Base-by-base conservation (phyloP, 1,284 basidiomycete genomes). In the Sutorius eximius region DNA sequence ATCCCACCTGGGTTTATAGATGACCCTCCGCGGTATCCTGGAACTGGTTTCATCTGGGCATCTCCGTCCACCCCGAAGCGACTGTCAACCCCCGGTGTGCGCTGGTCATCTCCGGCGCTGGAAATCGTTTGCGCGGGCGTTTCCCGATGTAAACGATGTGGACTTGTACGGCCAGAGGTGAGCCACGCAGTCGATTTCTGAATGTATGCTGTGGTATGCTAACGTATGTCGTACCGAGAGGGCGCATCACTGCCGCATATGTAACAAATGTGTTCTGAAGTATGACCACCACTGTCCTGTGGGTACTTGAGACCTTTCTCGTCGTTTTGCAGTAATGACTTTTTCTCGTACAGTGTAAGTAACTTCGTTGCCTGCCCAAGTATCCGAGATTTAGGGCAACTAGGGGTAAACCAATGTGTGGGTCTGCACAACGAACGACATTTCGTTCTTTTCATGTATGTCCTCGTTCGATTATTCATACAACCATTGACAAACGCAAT, bases 341-440 rank as follows among this genome's bases (percentile, higher is more conserved):
- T 27, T 51, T 42, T 3, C 40, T 34, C 24, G 4, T 43, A 10
- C 33, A 70, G 68, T 68, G 68, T 68, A 38, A 66, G 68, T 59
- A 34, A 44, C 18, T 30, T 38, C 33, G 29, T 48, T 40, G 16
- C 33, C 22, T 6, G 10, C n/a, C 43, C 42, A 12, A 37, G n/a
- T 16, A 36, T 37, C 36, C 22, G 32, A 16, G 16, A 49, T 37
- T 55, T 11, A 60, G 30, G 18, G 8, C 6, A n/a, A 24, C 20
- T 29, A 89, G 95, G 96, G 96, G 87, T 99, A 61, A 98, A 98
- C 70, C 91, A 93, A 80, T 98, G 95, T 65, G 93, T 99, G 24
- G 96, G 97, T 2, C 71, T 98, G 8, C 81, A 96, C 69, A 99
- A 99, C 68, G 95, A 98, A 71, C 84, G 96, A 0, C 93, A 98